Evolutionary conservation across 1,139 yeast species (phyloP).

Genomic region (Magnusiomyces sp.): DNA sequence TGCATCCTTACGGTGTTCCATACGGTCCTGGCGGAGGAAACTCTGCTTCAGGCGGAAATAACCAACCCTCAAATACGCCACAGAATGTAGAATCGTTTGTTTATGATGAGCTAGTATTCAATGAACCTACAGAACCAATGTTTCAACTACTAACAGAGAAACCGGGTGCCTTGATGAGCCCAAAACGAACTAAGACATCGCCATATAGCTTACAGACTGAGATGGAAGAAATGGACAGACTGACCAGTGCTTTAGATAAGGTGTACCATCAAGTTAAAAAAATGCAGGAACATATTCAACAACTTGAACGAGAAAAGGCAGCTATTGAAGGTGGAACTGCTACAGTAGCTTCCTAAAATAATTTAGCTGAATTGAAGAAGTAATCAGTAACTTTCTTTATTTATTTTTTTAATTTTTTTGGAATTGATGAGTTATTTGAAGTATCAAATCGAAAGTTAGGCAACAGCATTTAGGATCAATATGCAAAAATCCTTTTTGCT

Average conservation of each 20-base stretch:
- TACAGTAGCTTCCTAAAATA: too few species aligned
- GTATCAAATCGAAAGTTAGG: too few species aligned
- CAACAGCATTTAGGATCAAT: too few species aligned
- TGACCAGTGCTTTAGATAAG: conserved; percentile 56
- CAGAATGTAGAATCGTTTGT: conserved; percentile 54
- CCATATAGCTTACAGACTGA: conserved; percentile 52
- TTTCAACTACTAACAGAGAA: conserved; percentile 67
- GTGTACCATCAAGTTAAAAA: conserved; percentile 38
- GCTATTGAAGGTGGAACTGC: too few species aligned
- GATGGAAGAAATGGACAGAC: conserved; percentile 66
- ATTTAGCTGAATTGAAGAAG: too few species aligned
- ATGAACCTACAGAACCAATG: conserved; percentile 88
- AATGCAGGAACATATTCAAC: conserved; percentile 25
- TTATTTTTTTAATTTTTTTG: too few species aligned
- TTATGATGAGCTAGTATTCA: conserved; percentile 88
- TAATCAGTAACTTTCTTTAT: too few species aligned
- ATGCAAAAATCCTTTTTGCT: too few species aligned
- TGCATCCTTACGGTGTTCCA: conserved; percentile 73
- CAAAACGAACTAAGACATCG: conserved; percentile 38
- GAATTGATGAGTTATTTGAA: too few species aligned
- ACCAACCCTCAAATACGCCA: conserved; percentile 16
- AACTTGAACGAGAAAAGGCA: conserved; percentile 27
- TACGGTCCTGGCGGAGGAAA: conserved; percentile 20
- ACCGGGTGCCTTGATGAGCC: conserved; percentile 70
- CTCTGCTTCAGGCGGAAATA: conserved; percentile 17